Conservation (phyloP, 2,329 filamentous ascomycete genomes). For the Leptographium wingfieldii region DNA sequence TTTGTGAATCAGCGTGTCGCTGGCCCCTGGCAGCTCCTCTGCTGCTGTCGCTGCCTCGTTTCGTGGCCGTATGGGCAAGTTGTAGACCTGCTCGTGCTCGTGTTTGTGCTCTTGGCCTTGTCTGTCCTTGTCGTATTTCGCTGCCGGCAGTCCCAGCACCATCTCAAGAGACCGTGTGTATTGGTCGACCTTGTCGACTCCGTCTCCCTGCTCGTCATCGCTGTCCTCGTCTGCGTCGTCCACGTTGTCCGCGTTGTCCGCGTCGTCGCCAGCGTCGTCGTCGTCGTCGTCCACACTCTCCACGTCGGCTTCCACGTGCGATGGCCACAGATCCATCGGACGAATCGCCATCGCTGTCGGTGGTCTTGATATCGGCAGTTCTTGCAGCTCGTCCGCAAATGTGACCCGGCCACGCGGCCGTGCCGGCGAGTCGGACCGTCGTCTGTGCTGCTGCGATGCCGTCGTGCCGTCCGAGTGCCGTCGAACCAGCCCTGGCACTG, state of each 20-base stretch:
- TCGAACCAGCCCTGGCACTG: too few species aligned
- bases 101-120: neutral
- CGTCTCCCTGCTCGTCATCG: neutral
- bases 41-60: constrained; percentile 2
- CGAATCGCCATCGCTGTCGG: too few species aligned
- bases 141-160: neutral
- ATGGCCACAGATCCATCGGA: too few species aligned
- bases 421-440: too few species aligned
- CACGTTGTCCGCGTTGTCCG: too few species aligned
- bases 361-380: too few species aligned
- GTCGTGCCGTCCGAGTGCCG: too few species aligned
- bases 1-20: constrained; percentile 17
- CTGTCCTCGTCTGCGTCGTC: neutral
- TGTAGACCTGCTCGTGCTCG: neutral
- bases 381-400: too few species aligned
- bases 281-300: neutral
- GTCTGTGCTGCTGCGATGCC: too few species aligned
- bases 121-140: neutral
- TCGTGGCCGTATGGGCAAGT: neutral
- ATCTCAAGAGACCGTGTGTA: constrained; percentile 11
- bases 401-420: too few species aligned
- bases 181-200: constrained; percentile 3
- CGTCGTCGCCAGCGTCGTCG: neutral
- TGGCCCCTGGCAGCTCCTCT: constrained; percentile 9
- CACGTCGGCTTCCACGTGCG: too few species aligned